Base-by-base conservation (phyloP, 257 asterid genomes). In the Penstemon newberryi region DNA sequence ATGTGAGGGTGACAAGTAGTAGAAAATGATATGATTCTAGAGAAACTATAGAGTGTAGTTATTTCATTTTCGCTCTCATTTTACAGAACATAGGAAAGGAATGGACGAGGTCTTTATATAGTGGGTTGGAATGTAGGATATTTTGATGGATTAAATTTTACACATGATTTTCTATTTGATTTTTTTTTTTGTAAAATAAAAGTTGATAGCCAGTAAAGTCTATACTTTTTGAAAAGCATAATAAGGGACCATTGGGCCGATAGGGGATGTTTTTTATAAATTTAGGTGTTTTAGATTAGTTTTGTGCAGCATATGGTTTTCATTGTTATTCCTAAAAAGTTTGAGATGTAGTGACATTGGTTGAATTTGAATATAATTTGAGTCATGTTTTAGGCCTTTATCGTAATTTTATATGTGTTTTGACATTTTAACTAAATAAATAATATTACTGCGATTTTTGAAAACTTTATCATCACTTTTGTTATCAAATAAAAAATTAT, bases 241-340 rank as follows among this genome's bases (percentile, higher is more conserved):
- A 15, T 15, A 15, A 15, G 18, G 18, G 18, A 15, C 59, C 9
- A 68, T 45, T 57, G 50, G 68, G 15, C 42, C 18, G 51, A 42
- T 61, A 53, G 62, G 62, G 53, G 69, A 63, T 19, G 63, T 13
- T 66, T 66, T 56, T 46, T 51, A 49, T 64, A 39, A 13, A 56
- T 39, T 69, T 57, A 54, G 74, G 69, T 73, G 79, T 65, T 70
- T 46, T 55, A 77, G 82, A 70, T 78, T 70, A 77, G 82, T 74
- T 78, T 70, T 64, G 54, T 65, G 42, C 63, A 13, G 70, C 75
- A 53, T 73, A 44, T 69, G 75, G 78, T 68, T 77, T 25, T 15
- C 18, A 15, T 15, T 15, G 18, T 15, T 15, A 0, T 15, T 15
- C 2, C 33, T 25, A 25, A 25, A 25, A 25, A 25, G 33, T 25